Evolutionary conservation across 1,284 basidiomycete genomes (phyloP).

Genomic region (Trichosporon sp.): DNA sequence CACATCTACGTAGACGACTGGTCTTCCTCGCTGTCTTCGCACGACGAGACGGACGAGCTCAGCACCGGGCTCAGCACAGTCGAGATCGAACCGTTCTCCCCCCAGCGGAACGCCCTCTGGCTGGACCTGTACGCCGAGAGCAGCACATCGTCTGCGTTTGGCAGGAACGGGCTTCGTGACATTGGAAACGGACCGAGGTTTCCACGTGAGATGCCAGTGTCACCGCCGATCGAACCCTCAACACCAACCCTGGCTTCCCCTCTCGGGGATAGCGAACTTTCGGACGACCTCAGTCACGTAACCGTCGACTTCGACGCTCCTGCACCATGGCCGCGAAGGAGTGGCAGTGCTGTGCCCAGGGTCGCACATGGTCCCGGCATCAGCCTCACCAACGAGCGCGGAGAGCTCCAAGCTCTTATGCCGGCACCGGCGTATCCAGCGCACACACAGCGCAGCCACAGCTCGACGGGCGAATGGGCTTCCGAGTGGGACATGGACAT

Average conservation of each 20-base stretch:
- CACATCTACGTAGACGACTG: not conserved
- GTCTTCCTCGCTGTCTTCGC: not conserved
- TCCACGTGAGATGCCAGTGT: not conserved
- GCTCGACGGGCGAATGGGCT: not conserved
- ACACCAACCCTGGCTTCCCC: not conserved
- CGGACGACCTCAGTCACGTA: not conserved
- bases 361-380: not conserved
- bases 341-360: not conserved
- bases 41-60: not conserved
- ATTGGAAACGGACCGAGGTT: not conserved
- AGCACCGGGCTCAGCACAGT: not conserved
- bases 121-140: not conserved
- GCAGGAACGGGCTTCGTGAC: not conserved
- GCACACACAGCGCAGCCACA: not conserved
- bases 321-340: not conserved
- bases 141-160: not conserved
- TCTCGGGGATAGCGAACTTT: not conserved
- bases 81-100: not conserved
- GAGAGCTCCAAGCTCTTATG: not conserved
- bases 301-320: not conserved
- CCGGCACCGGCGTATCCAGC: not conserved
- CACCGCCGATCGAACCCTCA: not conserved
- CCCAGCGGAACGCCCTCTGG: not conserved
- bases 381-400: not conserved
- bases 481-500: not conserved